Conservation (phyloP, 1,284 basidiomycete species). For the Leccinum fallax region DNA sequence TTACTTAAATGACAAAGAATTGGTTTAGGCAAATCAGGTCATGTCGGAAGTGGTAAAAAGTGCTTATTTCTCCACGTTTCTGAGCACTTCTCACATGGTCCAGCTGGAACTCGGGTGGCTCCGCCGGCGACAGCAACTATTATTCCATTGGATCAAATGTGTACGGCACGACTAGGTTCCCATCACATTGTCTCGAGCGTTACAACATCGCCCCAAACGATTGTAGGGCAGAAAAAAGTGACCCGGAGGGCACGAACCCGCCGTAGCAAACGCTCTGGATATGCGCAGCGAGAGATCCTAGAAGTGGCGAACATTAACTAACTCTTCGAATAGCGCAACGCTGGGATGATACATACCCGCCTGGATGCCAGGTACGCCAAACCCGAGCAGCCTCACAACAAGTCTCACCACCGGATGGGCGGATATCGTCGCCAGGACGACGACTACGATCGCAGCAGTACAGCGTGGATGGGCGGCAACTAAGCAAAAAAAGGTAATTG, state of each 20-base stretch:
- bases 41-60: neutral
- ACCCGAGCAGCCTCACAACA: neutral
- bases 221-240: neutral
- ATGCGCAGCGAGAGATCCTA: constrained; percentile 1
- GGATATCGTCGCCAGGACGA: neutral
- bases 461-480: neutral
- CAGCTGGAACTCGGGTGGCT: neutral
- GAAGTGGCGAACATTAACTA: neutral
- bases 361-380: neutral
- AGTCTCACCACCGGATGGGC: neutral
- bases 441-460: neutral
- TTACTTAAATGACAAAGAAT: neutral
- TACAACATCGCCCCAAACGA: constrained; percentile 5
- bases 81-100: neutral
- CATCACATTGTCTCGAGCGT: neutral
- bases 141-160: neutral
- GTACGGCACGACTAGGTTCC: neutral
- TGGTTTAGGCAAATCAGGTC: neutral
- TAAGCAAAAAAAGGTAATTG: neutral
- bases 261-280: neutral
- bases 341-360: constrained; percentile 4
- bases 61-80: neutral
- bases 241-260: neutral
- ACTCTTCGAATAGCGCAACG: neutral
- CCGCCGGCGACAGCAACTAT: neutral